phyloP scores from a whole-genome alignment of 768 basidiomycete genomes.

The Hygrocybe coccinea region DNA sequence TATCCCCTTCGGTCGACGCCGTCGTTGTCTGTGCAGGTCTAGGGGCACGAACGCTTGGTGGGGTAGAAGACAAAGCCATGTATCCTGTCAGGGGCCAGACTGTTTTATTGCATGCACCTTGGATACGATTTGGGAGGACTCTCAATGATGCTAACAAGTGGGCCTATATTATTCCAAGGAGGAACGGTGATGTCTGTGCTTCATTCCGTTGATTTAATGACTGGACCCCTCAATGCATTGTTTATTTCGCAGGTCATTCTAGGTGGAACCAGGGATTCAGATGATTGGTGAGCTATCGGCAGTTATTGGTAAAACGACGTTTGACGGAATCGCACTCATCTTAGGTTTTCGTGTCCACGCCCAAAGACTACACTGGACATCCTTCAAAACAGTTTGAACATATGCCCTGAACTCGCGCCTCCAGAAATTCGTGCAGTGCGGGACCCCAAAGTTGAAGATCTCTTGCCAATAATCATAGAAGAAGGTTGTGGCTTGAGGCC shows the following conservation, averaged over 20 bases:
- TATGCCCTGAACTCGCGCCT: conserved; percentile 55
- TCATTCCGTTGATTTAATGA: background rate
- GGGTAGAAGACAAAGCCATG: conserved; percentile 71
- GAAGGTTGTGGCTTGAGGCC: conserved; percentile 64
- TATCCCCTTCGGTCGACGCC: conserved; percentile 40
- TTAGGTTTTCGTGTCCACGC: conserved; percentile 61
- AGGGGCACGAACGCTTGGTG: conserved; percentile 69
- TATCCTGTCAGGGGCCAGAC: conserved; percentile 84
- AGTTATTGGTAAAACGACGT: conserved; percentile 1
- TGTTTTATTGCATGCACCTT: conserved; percentile 66
- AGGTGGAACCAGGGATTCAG: conserved; percentile 51
- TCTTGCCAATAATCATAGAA: conserved; percentile 44
- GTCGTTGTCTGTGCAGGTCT: conserved; percentile 70
- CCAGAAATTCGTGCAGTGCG: conserved; percentile 46
- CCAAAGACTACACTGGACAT: conserved; percentile 59
- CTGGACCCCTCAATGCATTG: background rate
- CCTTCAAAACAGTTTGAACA: conserved; percentile 44
- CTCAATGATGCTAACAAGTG: conserved; percentile 38
- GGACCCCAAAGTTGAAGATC: conserved; percentile 45
- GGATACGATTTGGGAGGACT: conserved; percentile 54
- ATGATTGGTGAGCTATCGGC: conserved; percentile 71
- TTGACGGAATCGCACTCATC: background rate
- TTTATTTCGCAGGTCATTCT: conserved; percentile 41
- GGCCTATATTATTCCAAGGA: conserved; percentile 64
- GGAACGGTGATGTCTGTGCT: conserved; percentile 48